phyloP scores from a whole-genome alignment of 225 moss, liverwort and hornwort species.

The Sphagnum contortum region DNA sequence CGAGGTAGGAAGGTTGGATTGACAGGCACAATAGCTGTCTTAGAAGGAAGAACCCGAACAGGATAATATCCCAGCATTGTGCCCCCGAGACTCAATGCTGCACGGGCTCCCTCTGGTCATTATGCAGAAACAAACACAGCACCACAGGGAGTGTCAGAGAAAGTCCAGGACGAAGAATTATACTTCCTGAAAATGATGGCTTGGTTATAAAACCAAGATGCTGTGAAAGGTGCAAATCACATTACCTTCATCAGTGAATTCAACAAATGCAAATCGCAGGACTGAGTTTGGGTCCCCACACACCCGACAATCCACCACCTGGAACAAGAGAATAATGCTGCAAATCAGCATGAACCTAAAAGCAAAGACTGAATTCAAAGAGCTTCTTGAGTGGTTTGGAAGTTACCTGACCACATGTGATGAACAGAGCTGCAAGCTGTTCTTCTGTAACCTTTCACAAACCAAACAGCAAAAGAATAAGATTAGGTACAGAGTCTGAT shows the following conservation, averaged over 20 bases:
- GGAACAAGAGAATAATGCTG: conserved; percentile 1
- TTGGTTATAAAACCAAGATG: too few species aligned
- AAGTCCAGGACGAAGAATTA: too few species aligned
- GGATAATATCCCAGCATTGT: conserved; percentile 95
- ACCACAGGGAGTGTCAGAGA: too few species aligned
- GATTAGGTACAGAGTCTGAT: too few species aligned
- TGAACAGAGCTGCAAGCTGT: conserved; percentile 91
- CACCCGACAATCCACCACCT: conserved; percentile 98
- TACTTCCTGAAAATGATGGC: too few species aligned
- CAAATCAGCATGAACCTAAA: conserved; percentile 1
- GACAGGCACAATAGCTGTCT: conserved; percentile 95
- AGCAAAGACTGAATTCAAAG: too few species aligned
- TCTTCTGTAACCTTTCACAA: conserved; percentile 83
- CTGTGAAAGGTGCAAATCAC: not conserved
- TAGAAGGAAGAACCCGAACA: conserved; percentile 89
- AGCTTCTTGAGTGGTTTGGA: not conserved
- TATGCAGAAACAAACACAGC: not conserved
- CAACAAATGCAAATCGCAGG: conserved; percentile 93
- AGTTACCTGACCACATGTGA: conserved; percentile 87
- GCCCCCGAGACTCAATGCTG: conserved; percentile 79
- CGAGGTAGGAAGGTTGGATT: conserved; percentile 89
- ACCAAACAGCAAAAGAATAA: not conserved
- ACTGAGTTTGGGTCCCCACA: conserved; percentile 98
- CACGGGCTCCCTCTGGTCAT: conserved; percentile 63
- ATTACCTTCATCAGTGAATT: conserved; percentile 93